Evolutionary conservation across 331 rosid genomes (phyloP).

Genomic region (Malus hybrid): DNA sequence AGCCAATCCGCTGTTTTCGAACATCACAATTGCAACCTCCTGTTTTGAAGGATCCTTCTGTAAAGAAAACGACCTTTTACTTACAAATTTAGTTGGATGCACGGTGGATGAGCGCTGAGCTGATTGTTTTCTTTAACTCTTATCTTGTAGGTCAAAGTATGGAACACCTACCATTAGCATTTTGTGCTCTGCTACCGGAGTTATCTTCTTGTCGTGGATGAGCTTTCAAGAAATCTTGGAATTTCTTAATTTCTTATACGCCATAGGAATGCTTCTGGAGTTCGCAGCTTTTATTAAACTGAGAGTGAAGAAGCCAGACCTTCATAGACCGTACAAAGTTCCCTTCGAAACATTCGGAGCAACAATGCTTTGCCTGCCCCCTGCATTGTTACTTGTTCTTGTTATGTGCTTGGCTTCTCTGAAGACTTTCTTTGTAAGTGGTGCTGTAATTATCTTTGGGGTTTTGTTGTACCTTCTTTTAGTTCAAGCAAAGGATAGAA

Average conservation of each 20-base stretch:
- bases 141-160: constrained; percentile 50
- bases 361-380: constrained; percentile 63
- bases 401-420: constrained; percentile 82
- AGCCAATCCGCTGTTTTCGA: not conserved
- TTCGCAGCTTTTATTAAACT: constrained; percentile 68
- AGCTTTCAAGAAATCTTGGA: constrained; percentile 85
- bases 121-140: not conserved
- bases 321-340: constrained; percentile 68
- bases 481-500: constrained; percentile 44
- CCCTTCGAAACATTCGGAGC: constrained; percentile 67
- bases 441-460: constrained; percentile 47
- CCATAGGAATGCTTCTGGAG: constrained; percentile 83
- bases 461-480: constrained; percentile 45
- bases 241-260: constrained; percentile 75
- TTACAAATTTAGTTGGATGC: not conserved
- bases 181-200: constrained; percentile 76
- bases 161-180: constrained; percentile 86
- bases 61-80: not conserved
- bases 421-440: constrained; percentile 50
- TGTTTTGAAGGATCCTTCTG: not conserved
- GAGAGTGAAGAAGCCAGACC: constrained; percentile 67
- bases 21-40: not conserved
- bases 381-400: constrained; percentile 59
- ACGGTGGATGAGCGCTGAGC: not conserved
- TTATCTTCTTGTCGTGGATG: constrained; percentile 83